Evolutionary conservation across 2,329 filamentous ascomycete genomes (phyloP), one percentile per base, ranked within the genome.

Genomic region (Coleophoma cylindrospora): DNA sequence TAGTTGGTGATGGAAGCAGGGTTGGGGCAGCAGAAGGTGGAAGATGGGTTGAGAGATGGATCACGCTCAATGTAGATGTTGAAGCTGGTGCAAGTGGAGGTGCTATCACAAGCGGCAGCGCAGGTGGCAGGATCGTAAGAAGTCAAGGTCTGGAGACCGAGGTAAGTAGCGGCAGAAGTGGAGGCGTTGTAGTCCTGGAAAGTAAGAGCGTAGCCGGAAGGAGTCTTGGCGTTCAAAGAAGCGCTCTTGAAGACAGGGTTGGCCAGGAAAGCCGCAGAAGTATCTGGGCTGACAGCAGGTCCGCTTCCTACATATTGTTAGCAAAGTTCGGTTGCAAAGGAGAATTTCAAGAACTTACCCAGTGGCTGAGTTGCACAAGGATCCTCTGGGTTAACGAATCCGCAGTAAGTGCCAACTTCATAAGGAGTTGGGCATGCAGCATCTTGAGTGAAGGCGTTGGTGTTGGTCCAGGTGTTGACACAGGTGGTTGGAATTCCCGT

Each of bases 331-430:
- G 2, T 27, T 27, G 27, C 27, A 6, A 27, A 27, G 7, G 27
- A 27, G 27, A 19, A 27, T 27, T 27, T 10, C 27, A 27, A 27
- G 27, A 27, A 10, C 27, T 27, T 27, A 27, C 27, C 27, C 7
- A 8, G 7, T 50, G 66, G 66, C 52, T 70, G 66, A 50, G 65
- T 60, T 19, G 65, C 61, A 53, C 67, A 70, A 43, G 66, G 57
- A 45, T 69, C 66, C 21, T 66, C 56, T 8, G 66, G 67, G 52
- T 68, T 68, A 57, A 68, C 64, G 55, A 68, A 68, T 19, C 67
- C 66, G 44, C 66, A 67, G 57, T 60, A 66, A 8, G 64, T 67
- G 21, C 64, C 64, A 12, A 55, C 58, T 50, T 66, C 64, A 15
- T 60, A 61, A 5, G 54, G 53, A 7, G 59, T 66, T 8, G 61